These are phyloP conservation scores for Bruguiera hainesii DNA, from an alignment of 441 rosid genomes.

Conservation along the genomic window DNA sequence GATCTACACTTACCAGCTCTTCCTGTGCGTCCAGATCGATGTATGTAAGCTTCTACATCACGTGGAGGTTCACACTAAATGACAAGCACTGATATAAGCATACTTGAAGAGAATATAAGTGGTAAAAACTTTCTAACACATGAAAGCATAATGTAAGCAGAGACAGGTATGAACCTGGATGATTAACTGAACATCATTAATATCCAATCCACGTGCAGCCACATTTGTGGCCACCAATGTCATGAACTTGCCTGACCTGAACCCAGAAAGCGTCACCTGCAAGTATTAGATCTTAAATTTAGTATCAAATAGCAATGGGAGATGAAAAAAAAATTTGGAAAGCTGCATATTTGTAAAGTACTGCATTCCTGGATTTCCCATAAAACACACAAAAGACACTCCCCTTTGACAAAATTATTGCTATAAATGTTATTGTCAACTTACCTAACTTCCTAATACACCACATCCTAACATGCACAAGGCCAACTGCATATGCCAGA, in stretches of 20 bases:
- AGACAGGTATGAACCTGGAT: conserved; percentile 59
- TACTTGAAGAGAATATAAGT: background rate
- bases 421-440: background rate
- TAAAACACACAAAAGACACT: no score
- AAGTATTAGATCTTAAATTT: conserved; percentile 12
- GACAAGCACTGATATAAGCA: conserved; percentile 18
- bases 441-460: background rate
- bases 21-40: conserved; percentile 97
- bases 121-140: background rate
- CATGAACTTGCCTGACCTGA: conserved; percentile 84
- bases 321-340: background rate
- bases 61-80: conserved; percentile 95
- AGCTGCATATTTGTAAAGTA: background rate
- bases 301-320: background rate
- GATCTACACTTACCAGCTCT: conserved; percentile 62
- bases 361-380: background rate
- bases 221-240: conserved; percentile 95
- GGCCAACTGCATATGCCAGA: no score
- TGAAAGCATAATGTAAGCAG: background rate
- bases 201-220: conserved; percentile 96
- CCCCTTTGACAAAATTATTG: no score
- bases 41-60: conserved; percentile 93
- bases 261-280: conserved; percentile 84
- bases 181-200: conserved; percentile 89
- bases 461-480: no score